A percentile compares a stretch with the other conserved stretches of the same genome.
Evolutionary conservation across 2,329 filamentous ascomycete genomes (phyloP).

Genomic region (Fusarium brevicatenulatum): DNA sequence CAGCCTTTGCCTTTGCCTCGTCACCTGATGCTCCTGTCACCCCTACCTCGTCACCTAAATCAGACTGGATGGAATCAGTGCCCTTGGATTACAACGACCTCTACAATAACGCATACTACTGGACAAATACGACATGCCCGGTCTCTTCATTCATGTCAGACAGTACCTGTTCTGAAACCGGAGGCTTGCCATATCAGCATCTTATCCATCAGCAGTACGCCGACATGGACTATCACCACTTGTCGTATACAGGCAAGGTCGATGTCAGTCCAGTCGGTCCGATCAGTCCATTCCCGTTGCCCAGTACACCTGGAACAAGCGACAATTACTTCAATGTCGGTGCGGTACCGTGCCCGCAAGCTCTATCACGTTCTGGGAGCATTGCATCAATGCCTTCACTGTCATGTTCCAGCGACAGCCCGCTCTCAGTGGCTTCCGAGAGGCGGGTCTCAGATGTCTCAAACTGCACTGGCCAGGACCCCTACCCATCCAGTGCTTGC

Average conservation of each 20-base stretch:
- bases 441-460: slow-evolving; percentile 47
- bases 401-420: slow-evolving; percentile 52
- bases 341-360: slow-evolving; percentile 50
- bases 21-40: not conserved
- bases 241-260: not conserved
- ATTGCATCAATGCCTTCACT: slow-evolving; percentile 50
- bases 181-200: not conserved
- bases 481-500: not conserved
- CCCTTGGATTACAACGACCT: not conserved
- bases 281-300: not conserved
- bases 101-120: not conserved
- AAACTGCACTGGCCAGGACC: slow-evolving; percentile 48
- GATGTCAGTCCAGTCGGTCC: not conserved
- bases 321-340: not conserved
- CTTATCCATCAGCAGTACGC: not conserved
- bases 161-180: not conserved
- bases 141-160: not conserved
- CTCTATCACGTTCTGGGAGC: slow-evolving; percentile 51
- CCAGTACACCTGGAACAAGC: not conserved
- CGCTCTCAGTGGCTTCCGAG: slow-evolving; percentile 50
- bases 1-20: not conserved
- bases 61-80: not conserved
- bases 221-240: not conserved
- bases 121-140: not conserved
- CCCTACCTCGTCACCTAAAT: not conserved